A percentile compares a stretch with the other conserved stretches of the same genome.
phyloP scores from a whole-genome alignment of 345 rosid genomes.

The Salix viminalis region DNA sequence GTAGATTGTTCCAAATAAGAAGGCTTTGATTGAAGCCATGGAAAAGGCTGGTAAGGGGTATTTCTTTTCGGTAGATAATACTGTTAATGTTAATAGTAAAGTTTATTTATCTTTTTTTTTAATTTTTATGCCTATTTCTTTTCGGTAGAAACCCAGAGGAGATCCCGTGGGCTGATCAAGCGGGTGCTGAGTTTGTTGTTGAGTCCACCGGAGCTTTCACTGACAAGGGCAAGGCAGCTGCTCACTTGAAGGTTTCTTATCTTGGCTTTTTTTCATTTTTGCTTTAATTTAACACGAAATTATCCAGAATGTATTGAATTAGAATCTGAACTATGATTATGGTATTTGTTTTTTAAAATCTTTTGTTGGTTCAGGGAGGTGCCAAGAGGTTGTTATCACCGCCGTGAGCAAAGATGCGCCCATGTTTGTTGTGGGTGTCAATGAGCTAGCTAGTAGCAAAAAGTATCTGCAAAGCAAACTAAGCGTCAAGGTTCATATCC shows the following conservation, averaged over 20 bases:
- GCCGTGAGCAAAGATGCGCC: slow-evolving; percentile 96
- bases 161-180: slow-evolving; percentile 77
- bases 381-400: slow-evolving; percentile 86
- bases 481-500: no score
- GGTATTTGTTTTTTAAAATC: neutral
- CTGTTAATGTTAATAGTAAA: neutral
- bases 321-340: neutral
- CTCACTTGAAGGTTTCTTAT: slow-evolving; percentile 76
- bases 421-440: slow-evolving; percentile 91
- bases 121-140: neutral
- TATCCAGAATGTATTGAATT: neutral
- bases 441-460: slow-evolving; percentile 33
- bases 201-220: slow-evolving; percentile 94
- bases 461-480: no score
- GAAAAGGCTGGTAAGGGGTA: no score
- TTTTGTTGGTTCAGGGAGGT: slow-evolving; percentile 54
- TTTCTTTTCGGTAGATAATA: no score
- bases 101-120: neutral
- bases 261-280: neutral
- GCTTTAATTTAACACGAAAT: neutral
- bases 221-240: slow-evolving; percentile 93
- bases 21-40: no score
- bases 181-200: slow-evolving; percentile 76
- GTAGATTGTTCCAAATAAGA: no score
- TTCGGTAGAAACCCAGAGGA: slow-evolving; percentile 80